These are phyloP conservation scores for Scheffersomyces stipitis DNA, from an alignment of 805 yeast species.

Conservation along the genomic window DNA sequence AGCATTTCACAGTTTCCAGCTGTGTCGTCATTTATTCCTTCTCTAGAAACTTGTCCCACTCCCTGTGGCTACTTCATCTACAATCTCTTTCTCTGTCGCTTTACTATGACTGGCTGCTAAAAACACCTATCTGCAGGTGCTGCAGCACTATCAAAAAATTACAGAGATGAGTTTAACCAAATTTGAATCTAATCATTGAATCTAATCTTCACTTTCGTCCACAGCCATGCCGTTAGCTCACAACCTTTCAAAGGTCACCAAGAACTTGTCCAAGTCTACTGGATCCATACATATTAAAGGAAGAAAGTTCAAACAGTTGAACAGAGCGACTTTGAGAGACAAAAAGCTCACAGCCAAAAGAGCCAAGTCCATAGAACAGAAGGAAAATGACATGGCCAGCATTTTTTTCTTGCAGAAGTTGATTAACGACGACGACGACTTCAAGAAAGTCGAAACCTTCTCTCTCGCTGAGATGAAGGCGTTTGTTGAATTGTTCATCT, in stretches of 20 bases:
- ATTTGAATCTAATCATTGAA: too few species aligned
- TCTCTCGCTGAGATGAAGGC: conserved; percentile 57
- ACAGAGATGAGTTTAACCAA: conserved; percentile 1
- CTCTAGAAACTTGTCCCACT: too few species aligned
- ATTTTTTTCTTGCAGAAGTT: conserved; percentile 58
- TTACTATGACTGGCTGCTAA: too few species aligned
- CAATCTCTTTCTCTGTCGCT: too few species aligned
- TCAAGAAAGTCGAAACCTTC: conserved; percentile 40
- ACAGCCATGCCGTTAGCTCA: conserved; percentile 65
- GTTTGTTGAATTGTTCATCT: conserved; percentile 60
- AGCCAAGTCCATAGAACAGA: conserved; percentile 54
- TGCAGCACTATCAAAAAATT: too few species aligned
- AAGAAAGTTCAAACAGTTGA: conserved; percentile 79
- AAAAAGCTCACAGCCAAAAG: conserved; percentile 63
- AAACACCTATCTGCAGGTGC: too few species aligned
- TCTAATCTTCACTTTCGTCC: too few species aligned
- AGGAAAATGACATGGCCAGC: conserved; percentile 59
- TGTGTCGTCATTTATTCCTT: too few species aligned
- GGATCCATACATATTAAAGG: conserved; percentile 82
- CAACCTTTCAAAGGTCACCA: conserved; percentile 62
- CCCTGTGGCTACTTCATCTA: too few species aligned
- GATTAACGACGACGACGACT: conserved; percentile 33
- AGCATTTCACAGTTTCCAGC: too few species aligned
- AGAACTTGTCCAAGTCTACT: conserved; percentile 53
- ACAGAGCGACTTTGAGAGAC: conserved; percentile 85